Percentiles rank a stretch among this genome's conserved stretches.
phyloP scores from a whole-genome alignment of 805 yeast species.

The Metschnikowia gruessii region DNA sequence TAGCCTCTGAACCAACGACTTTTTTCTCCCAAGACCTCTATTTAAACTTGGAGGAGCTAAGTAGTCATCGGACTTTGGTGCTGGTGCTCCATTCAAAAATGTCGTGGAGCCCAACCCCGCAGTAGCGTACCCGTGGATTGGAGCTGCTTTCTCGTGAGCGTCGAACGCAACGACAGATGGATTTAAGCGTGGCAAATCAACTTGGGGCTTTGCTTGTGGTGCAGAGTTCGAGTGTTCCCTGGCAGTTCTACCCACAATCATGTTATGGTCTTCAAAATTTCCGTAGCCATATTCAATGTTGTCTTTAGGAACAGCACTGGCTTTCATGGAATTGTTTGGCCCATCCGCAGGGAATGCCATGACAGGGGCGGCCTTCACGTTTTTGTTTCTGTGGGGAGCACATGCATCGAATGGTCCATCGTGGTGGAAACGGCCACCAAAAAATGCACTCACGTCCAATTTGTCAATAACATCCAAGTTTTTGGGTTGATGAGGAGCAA shows the following conservation, averaged over 20 bases:
- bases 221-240: slow-evolving; percentile 1
- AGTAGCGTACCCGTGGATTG: slow-evolving; percentile 83
- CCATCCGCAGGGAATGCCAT: slow-evolving; percentile 95
- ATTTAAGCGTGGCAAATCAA: slow-evolving; percentile 45
- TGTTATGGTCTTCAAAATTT: slow-evolving; percentile 48
- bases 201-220: slow-evolving; percentile 20
- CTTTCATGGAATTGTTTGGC: slow-evolving; percentile 82
- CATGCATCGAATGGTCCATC: slow-evolving; percentile 99
- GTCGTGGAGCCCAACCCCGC: slow-evolving; percentile 91
- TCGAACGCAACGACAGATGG: slow-evolving; percentile 65
- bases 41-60: slow-evolving; percentile 16
- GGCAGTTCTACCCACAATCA: slow-evolving; percentile 32
- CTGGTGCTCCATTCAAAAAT: slow-evolving; percentile 95
- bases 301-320: slow-evolving; percentile 49
- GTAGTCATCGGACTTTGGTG: slow-evolving; percentile 47
- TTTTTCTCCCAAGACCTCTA: slow-evolving; percentile 69
- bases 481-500: slow-evolving; percentile 52
- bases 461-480: slow-evolving; percentile 93
- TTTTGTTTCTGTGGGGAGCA: slow-evolving; percentile 90
- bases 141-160: slow-evolving; percentile 60
- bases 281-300: slow-evolving; percentile 80
- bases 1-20: slow-evolving; percentile 73
- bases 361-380: slow-evolving; percentile 77
- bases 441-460: slow-evolving; percentile 91
- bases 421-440: slow-evolving; percentile 94